These are phyloP conservation scores for Solanum stenotomum DNA, from an alignment of 257 asterid species.

Conservation along the genomic window DNA sequence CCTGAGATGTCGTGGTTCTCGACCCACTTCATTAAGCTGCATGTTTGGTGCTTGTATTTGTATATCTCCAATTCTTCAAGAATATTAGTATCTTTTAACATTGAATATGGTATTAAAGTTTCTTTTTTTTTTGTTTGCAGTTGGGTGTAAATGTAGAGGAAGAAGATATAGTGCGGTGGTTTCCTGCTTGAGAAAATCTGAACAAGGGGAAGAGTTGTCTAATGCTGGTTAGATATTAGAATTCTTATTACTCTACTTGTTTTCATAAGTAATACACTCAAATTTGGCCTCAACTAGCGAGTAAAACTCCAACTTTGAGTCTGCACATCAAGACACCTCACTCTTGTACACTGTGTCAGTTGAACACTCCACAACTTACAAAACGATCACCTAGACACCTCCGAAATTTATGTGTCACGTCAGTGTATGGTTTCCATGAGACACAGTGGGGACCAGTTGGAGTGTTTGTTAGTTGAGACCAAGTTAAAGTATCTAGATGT, in stretches of 20 bases:
- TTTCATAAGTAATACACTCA: not conserved
- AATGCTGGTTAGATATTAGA: conserved; percentile 26
- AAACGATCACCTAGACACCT: not conserved
- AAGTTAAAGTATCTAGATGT: not conserved
- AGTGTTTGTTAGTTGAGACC: not conserved
- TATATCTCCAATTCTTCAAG: not conserved
- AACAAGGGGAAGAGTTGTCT: conserved; percentile 51
- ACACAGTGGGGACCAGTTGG: not conserved
- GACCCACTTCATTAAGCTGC: not conserved
- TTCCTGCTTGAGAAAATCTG: conserved; percentile 46
- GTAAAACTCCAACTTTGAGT: not conserved
- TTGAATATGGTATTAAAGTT: not conserved
- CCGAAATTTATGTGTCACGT: not conserved
- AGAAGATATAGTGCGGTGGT: conserved; percentile 20
- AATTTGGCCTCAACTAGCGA: not conserved
- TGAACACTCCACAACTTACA: not conserved
- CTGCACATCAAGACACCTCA: not conserved
- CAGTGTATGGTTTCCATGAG: not conserved
- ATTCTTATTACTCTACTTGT: not conserved
- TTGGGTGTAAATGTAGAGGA: conserved; percentile 15
- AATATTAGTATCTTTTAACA: not conserved
- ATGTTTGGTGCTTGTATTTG: not conserved
- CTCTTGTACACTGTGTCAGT: not conserved
- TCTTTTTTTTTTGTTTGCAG: conserved; percentile 18
- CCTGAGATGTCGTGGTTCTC: not conserved